Percentiles rank a stretch among this genome's conserved stretches.
Conservation (phyloP, 345 rosid genomes). For the Camelina neglecta region DNA sequence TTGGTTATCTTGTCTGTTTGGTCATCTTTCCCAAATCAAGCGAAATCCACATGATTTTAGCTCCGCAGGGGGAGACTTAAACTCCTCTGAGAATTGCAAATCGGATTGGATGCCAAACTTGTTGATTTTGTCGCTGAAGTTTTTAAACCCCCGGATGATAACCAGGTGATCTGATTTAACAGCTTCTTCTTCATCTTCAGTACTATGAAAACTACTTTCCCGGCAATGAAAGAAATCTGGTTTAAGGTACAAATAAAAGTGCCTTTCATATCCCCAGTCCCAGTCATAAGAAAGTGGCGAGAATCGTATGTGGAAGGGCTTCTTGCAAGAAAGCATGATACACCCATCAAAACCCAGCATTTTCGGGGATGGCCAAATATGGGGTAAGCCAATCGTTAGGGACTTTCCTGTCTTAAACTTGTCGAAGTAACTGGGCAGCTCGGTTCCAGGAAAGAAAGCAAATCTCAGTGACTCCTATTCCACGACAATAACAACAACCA, state of each 20-base stretch:
- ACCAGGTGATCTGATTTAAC: conserved; percentile 20
- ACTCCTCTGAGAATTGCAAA: not conserved
- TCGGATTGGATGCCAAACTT: not conserved
- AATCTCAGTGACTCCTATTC: conserved; percentile 4
- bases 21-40: not conserved
- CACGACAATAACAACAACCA: not conserved
- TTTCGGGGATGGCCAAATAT: not conserved
- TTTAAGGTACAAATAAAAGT: conserved; percentile 6
- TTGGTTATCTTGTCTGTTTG: too few species aligned
- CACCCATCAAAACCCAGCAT: conserved; percentile 9
- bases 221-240: not conserved
- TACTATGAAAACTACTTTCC: not conserved
- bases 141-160: not conserved
- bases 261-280: not conserved
- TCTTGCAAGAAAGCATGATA: conserved; percentile 13
- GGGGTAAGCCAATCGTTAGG: not conserved
- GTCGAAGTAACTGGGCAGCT: conserved; percentile 2
- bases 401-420: not conserved
- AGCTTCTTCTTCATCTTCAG: not conserved
- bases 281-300: conserved; percentile 13
- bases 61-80: not conserved
- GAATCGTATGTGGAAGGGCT: not conserved
- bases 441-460: conserved; percentile 24
- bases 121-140: not conserved
- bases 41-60: not conserved